phyloP scores from a whole-genome alignment of 2,329 filamentous ascomycete genomes.

The Catunica adiposa region DNA sequence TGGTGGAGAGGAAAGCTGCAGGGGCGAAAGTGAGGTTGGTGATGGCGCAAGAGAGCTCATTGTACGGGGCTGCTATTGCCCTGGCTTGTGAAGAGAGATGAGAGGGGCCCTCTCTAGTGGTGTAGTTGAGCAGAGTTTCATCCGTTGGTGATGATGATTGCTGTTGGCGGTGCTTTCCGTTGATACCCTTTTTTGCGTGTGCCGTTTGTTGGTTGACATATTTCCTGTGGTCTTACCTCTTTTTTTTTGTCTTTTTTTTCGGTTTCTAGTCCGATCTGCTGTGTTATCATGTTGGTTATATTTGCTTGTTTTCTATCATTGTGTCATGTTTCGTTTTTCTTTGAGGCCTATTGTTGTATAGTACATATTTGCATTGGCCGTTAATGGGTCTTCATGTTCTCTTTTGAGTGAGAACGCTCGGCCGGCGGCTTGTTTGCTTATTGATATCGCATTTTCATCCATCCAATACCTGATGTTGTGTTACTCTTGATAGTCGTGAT shows the following conservation, averaged over 20 bases:
- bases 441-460: too few relatives aligned
- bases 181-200: not conserved
- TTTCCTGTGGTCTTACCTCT: not conserved
- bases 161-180: not conserved
- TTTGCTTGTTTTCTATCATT: not conserved
- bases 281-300: not conserved
- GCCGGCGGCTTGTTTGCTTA: too few relatives aligned
- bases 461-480: too few relatives aligned
- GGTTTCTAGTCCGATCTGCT: not conserved
- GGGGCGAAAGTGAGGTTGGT: constrained; percentile 41
- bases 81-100: constrained; percentile 26
- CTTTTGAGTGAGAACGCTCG: too few relatives aligned
- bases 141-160: not conserved
- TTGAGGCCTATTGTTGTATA: too few relatives aligned
- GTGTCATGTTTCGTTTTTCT: not conserved
- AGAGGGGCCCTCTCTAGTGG: not conserved
- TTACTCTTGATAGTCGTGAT: too few relatives aligned
- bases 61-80: constrained; percentile 60
- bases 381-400: too few relatives aligned
- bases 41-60: constrained; percentile 55
- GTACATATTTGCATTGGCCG: too few relatives aligned
- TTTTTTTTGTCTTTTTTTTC: not conserved
- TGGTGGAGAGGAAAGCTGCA: constrained; percentile 30
- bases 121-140: not conserved
- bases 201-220: not conserved